Evolutionary conservation across 331 rosid species (phyloP).

Genomic region (Malus hybrid): DNA sequence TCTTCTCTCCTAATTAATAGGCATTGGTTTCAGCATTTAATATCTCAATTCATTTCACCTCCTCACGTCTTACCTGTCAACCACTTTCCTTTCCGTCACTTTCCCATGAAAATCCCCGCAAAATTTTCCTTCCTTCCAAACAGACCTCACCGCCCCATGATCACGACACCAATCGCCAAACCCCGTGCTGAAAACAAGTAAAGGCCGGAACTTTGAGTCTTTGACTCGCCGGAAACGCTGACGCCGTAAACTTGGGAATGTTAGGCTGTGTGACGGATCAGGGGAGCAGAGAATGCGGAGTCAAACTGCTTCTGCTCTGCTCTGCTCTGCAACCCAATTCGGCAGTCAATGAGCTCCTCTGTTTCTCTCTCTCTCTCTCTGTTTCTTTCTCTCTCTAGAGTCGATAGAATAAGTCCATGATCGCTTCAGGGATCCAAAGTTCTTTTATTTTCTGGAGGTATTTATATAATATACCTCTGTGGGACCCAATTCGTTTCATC

Average conservation of each 20-base stretch:
- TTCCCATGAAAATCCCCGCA: slow-evolving; percentile 8
- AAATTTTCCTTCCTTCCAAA: slow-evolving; percentile 4
- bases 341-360: neutral
- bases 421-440: neutral
- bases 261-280: neutral
- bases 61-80: slow-evolving; percentile 7
- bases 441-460: neutral
- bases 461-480: neutral
- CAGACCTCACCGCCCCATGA: neutral
- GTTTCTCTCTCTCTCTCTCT: neutral
- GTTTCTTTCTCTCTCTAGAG: neutral
- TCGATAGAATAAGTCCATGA: neutral
- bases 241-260: neutral
- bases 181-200: neutral
- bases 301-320: neutral
- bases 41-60: neutral
- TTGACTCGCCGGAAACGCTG: neutral
- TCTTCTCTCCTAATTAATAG: slow-evolving; percentile 3
- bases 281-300: neutral
- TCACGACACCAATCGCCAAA: neutral
- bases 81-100: neutral
- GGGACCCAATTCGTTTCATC: slow-evolving; percentile 8
- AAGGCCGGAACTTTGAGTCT: too few species aligned
- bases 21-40: slow-evolving; percentile 5
- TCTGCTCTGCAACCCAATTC: neutral